Conservation (phyloP, 2,329 filamentous ascomycete genomes). For the Colletotrichum horii region DNA sequence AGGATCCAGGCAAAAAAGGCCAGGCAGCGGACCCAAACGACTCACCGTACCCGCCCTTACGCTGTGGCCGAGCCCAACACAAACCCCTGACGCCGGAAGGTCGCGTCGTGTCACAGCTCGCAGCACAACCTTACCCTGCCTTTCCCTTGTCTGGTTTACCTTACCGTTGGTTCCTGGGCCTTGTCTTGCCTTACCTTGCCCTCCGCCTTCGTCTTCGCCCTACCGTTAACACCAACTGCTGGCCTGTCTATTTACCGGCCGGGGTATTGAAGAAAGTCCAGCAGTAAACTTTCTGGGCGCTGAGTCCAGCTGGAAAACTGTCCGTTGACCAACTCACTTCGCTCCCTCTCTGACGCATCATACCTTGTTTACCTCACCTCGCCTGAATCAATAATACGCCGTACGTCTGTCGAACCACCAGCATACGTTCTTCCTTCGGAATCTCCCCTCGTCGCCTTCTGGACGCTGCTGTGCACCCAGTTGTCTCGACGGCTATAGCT, state of each 20-base stretch:
- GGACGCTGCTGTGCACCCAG: slow-evolving; percentile 20
- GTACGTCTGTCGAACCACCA: slow-evolving; percentile 1
- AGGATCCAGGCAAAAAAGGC: neutral
- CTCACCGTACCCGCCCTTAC: slow-evolving; percentile 3
- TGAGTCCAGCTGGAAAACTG: neutral
- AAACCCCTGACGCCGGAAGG: slow-evolving; percentile 19
- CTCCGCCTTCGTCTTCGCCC: slow-evolving; percentile 1
- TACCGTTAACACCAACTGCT: neutral
- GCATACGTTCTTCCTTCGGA: neutral
- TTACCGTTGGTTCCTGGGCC: neutral
- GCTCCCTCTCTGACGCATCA: neutral
- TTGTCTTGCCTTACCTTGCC: neutral
- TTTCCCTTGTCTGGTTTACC: neutral
- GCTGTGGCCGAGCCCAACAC: slow-evolving; percentile 4
- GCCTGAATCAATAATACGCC: neutral
- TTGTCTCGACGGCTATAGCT: neutral
- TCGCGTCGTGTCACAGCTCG: slow-evolving; percentile 16
- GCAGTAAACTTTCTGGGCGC: slow-evolving; percentile 10
- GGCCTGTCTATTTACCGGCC: neutral
- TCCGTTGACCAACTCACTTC: neutral
- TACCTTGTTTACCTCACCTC: neutral
- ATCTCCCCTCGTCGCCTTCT: neutral
- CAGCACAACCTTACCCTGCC: neutral
- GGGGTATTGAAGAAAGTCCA: neutral
- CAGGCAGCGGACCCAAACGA: neutral